Conservation (phyloP, 352 stramenopile species). For the Phytophthora foliorum region DNA sequence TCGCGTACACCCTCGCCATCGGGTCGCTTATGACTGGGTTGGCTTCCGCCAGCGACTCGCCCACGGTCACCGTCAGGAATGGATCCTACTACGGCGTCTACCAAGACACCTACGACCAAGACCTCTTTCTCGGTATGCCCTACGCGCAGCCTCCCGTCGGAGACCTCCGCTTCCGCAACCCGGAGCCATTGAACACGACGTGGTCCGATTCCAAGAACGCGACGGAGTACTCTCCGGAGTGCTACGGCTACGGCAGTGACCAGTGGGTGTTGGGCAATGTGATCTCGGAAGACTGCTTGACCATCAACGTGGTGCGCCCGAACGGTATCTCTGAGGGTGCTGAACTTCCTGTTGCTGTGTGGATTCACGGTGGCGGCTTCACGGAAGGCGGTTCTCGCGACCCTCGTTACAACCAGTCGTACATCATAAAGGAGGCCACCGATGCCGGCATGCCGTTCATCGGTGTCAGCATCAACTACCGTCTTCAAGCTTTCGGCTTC, state of each 20-base stretch:
- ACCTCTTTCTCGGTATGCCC: constrained; percentile 46
- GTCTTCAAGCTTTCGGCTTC: constrained; percentile 47
- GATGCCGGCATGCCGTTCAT: constrained; percentile 39
- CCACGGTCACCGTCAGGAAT: constrained; percentile 36
- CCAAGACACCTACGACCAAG: constrained; percentile 33
- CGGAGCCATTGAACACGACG: constrained; percentile 25
- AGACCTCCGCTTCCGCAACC: constrained; percentile 34
- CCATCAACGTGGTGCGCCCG: constrained; percentile 39
- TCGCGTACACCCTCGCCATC: background rate
- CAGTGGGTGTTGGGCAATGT: constrained; percentile 35
- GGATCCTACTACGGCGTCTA: constrained; percentile 41
- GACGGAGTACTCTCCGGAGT: constrained; percentile 50
- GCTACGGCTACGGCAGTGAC: constrained; percentile 35
- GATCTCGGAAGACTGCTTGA: constrained; percentile 74
- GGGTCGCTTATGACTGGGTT: background rate
- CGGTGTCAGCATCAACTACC: constrained; percentile 53
- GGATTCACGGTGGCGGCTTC: constrained; percentile 41
- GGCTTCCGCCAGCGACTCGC: constrained; percentile 3
- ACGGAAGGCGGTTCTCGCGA: constrained; percentile 36
- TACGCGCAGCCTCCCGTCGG: constrained; percentile 33
- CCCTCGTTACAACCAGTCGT: constrained; percentile 43
- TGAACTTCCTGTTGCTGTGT: constrained; percentile 34
- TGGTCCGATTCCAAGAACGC: constrained; percentile 42
- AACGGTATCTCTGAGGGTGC: constrained; percentile 28
- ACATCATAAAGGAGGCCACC: constrained; percentile 36